Evolutionary conservation across 2,329 filamentous ascomycete species (phyloP).

Genomic region (Rachicladosporium sp.): DNA sequence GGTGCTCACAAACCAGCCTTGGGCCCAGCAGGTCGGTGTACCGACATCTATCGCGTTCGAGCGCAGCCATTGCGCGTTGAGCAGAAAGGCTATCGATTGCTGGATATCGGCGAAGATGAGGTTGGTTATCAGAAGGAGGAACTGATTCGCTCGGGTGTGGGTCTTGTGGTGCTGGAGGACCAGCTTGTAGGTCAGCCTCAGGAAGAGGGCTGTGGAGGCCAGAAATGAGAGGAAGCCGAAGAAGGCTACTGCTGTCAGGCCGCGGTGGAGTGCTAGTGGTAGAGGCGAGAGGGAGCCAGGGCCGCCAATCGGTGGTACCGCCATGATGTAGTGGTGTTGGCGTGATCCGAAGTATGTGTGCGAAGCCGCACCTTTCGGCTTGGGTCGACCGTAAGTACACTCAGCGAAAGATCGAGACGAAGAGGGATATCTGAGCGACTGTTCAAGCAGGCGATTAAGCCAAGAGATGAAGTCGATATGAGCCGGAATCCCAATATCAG

Average conservation of each 20-base stretch:
- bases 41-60: constrained; percentile 40
- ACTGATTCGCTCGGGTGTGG: constrained; percentile 42
- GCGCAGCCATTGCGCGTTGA: constrained; percentile 47
- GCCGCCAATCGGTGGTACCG: neutral
- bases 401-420: too few species aligned
- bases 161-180: constrained; percentile 26
- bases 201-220: constrained; percentile 30
- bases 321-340: too few species aligned
- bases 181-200: constrained; percentile 36
- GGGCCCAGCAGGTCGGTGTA: constrained; percentile 44
- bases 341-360: neutral
- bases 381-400: too few species aligned
- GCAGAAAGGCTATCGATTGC: constrained; percentile 50
- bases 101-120: constrained; percentile 55
- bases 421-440: too few species aligned
- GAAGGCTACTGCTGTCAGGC: constrained; percentile 34
- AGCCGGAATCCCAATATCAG: too few species aligned
- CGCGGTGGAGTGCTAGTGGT: constrained; percentile 24
- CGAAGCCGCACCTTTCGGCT: neutral
- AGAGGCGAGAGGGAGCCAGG: constrained; percentile 18
- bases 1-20: constrained; percentile 54
- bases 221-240: constrained; percentile 37
- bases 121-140: constrained; percentile 56
- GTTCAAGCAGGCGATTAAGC: too few species aligned
- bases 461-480: too few species aligned